Evolutionary conservation across 495 filamentous ascomycete species (phyloP), one percentile per base, ranked within the genome.

Genomic region (Ascodesmis nigricans): DNA sequence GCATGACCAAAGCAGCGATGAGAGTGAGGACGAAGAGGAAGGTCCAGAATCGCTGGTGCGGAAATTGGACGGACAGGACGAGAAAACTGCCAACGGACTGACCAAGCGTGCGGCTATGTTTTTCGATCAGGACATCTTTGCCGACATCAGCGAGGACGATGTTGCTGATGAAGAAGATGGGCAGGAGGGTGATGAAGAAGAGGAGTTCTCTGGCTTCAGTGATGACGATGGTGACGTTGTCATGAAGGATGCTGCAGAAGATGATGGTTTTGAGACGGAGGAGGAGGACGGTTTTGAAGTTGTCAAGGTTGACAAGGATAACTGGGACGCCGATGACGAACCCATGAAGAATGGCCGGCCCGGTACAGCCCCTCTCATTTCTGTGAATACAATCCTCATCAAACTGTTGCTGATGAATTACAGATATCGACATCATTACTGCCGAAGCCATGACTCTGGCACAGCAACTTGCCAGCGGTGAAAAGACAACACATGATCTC

Each of bases 391-490:
- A 14, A 8, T 10, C 5, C 11, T 33, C 32, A 27, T 20, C 9
- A 39, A 32, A 25, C 36, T 36, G 23, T 33, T 39, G 32, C 59
- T 55, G 55, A 61, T 45, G 32, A 16, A n/a, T 35, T 9, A 41
- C 55, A 71, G 81, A 91, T 43, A 93, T 99, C 59, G 78, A 93
- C 53, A 93, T 99, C 47, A 87, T 95, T 45, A 99, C 87, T 5
- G 87, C 83, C 13, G 90, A 99, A 60, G 87, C 87, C 39, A 99
- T 99, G 87, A 81, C 80, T 5, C 64, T 99, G n/a, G 87, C 87
- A 1, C 87, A 95, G 36, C 67, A 78, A 47, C 69, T 99, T 38
- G 87, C 81, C 15, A 74, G 71, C 0, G 90, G 90, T 15, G 64
- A 87, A 47, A 83, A 73, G 52, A 75, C 73, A 6, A 70, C 64